Conservation (phyloP, 345 rosid species). For the Sonneratia alba region DNA sequence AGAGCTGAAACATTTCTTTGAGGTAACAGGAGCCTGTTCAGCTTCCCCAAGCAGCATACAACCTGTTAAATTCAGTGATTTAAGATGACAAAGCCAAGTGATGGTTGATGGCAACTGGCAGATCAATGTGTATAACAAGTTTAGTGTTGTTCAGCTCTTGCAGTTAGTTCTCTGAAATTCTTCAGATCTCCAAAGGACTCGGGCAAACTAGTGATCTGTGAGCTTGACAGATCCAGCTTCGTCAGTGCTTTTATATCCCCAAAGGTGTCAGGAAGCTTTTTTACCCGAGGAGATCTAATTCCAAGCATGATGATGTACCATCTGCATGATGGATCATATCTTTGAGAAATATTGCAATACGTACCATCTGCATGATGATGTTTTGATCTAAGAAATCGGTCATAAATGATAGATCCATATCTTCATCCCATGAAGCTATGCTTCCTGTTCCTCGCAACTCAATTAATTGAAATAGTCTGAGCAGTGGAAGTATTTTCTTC, state of each 20-base stretch:
- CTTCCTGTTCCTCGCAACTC: background rate
- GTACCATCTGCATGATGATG: background rate
- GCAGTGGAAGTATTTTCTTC: background rate
- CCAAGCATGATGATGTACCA: background rate
- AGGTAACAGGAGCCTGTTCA: background rate
- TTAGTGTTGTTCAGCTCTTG: background rate
- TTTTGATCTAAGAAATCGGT: background rate
- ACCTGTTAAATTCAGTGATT: background rate
- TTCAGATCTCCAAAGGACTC: conserved; percentile 3
- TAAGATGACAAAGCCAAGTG: background rate
- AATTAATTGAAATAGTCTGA: background rate
- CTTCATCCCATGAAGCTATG: background rate
- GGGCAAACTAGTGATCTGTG: background rate
- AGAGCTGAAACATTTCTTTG: background rate
- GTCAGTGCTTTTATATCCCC: background rate
- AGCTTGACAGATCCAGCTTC: background rate
- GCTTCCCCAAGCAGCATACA: background rate
- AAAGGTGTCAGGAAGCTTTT: background rate
- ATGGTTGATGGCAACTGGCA: background rate
- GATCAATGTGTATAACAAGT: background rate
- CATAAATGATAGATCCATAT: background rate
- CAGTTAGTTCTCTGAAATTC: background rate
- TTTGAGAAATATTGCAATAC: background rate
- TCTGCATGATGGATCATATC: background rate
- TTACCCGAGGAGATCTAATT: background rate